A percentile compares a stretch with the other conserved stretches of the same genome.
Conservation (phyloP, 2,329 filamentous ascomycete species). For the Botrytis squamosa region DNA sequence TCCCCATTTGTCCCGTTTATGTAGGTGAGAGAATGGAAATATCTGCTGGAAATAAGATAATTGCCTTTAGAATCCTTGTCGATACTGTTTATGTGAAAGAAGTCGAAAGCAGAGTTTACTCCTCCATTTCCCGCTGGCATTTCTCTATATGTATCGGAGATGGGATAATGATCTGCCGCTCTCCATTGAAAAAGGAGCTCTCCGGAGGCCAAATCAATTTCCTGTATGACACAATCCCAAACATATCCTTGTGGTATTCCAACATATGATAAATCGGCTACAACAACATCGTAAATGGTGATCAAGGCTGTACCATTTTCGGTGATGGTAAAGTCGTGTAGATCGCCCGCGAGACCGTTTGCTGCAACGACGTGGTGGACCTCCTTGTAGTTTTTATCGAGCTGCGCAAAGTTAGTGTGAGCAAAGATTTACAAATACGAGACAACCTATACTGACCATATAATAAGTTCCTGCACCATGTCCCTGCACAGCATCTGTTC, state of each 20-base stretch:
- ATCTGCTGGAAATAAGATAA: conserved; percentile 49
- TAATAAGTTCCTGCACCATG: conserved; percentile 48
- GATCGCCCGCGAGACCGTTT: conserved; percentile 21
- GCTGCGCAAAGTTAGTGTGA: conserved; percentile 22
- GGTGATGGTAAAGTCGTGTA: conserved; percentile 55
- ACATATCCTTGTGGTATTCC: conserved; percentile 50
- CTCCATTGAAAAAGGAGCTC: conserved; percentile 58
- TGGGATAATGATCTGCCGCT: conserved; percentile 49
- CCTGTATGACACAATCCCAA: conserved; percentile 56
- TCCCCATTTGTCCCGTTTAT: conserved; percentile 46
- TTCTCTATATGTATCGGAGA: conserved; percentile 40
- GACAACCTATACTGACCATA: conserved; percentile 42
- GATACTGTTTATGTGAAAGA: conserved; percentile 41
- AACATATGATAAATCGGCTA: conserved; percentile 46
- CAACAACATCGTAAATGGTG: conserved; percentile 53
- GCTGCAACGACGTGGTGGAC: conserved; percentile 42
- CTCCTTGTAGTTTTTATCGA: conserved; percentile 38
- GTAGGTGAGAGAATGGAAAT: conserved; percentile 48
- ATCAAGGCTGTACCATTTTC: conserved; percentile 54
- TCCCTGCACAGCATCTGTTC: conserved; percentile 46
- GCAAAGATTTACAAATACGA: neutral
- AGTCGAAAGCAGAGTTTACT: conserved; percentile 45
- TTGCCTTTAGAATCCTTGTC: conserved; percentile 44
- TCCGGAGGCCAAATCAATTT: conserved; percentile 46
- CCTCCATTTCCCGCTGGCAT: conserved; percentile 41